A percentile compares a stretch with the other conserved stretches of the same genome.
Evolutionary conservation across 176 grass and related monocot genomes (phyloP).

Genomic region (Aechmea fasciata): DNA sequence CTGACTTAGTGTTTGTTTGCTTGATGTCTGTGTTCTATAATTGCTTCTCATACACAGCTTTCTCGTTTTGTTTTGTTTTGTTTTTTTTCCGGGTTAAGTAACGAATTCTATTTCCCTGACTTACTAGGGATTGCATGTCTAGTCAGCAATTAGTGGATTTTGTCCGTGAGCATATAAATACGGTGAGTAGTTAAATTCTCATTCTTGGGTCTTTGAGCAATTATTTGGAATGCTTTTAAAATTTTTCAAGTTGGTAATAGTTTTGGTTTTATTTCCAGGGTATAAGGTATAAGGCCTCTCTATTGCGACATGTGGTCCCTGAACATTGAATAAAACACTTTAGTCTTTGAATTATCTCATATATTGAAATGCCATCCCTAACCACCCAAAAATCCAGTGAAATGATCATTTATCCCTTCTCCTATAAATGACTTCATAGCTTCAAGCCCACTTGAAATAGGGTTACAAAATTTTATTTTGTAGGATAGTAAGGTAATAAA

Average conservation of each 20-base stretch:
- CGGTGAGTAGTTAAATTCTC: constrained; percentile 35
- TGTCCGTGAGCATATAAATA: constrained; percentile 62
- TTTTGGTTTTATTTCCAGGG: background rate
- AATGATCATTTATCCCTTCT: no score
- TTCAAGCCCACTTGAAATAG: no score
- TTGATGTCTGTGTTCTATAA: no score
- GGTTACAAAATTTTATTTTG: no score
- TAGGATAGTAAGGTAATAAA: no score
- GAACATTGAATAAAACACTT: no score
- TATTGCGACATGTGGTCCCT: no score
- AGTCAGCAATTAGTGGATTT: constrained; percentile 88
- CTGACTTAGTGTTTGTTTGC: background rate
- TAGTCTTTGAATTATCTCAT: background rate
- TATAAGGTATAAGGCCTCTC: no score
- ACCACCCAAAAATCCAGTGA: no score
- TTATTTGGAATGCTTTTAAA: background rate
- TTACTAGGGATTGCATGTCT: constrained; percentile 81
- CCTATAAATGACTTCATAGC: no score
- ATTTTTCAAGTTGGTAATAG: background rate
- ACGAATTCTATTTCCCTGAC: background rate
- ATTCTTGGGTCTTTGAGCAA: background rate
- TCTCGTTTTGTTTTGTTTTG: background rate
- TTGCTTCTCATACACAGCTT: no score
- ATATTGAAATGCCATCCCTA: no score
- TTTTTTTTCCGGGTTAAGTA: constrained; percentile 1